Conservation (phyloP, 345 rosid species). For the Kandelia obovata region DNA sequence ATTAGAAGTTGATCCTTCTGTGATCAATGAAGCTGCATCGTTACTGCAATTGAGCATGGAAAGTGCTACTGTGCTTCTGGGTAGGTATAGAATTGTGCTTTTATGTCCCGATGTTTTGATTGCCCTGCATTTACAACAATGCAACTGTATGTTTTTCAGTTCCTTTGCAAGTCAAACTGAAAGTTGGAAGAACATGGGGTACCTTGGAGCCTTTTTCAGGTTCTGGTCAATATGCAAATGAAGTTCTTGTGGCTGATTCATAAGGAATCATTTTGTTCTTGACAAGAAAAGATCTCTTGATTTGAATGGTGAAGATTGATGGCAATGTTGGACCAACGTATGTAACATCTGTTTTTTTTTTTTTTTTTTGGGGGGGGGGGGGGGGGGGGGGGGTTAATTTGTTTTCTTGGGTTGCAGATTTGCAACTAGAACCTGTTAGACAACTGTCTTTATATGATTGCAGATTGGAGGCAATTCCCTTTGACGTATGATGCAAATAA, state of each 20-base stretch:
- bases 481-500: too few species aligned
- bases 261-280: constrained; percentile 8
- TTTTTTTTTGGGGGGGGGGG: too few species aligned
- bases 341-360: constrained; percentile 1
- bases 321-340: constrained; percentile 8
- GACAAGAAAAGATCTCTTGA: constrained; percentile 8
- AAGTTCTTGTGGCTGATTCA: constrained; percentile 22
- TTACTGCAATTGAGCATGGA: constrained; percentile 74
- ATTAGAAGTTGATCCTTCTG: constrained; percentile 70
- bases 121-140: constrained; percentile 1
- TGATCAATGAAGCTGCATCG: constrained; percentile 68
- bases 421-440: background rate
- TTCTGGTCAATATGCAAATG: constrained; percentile 35
- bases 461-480: too few species aligned
- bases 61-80: constrained; percentile 69
- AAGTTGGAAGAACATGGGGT: constrained; percentile 95
- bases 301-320: constrained; percentile 7
- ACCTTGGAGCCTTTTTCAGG: constrained; percentile 60
- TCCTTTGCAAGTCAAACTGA: constrained; percentile 79
- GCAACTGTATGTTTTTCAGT: constrained; percentile 38
- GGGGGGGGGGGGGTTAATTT: constrained; percentile 1
- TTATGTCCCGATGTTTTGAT: constrained; percentile 8
- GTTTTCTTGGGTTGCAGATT: constrained; percentile 2
- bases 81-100: constrained; percentile 28
- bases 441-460: too few species aligned